Percentiles rank a stretch among this genome's conserved stretches.
These are phyloP conservation scores for Cystobasidium pallidum DNA, from an alignment of 1,284 basidiomycete species.

Conservation along the genomic window DNA sequence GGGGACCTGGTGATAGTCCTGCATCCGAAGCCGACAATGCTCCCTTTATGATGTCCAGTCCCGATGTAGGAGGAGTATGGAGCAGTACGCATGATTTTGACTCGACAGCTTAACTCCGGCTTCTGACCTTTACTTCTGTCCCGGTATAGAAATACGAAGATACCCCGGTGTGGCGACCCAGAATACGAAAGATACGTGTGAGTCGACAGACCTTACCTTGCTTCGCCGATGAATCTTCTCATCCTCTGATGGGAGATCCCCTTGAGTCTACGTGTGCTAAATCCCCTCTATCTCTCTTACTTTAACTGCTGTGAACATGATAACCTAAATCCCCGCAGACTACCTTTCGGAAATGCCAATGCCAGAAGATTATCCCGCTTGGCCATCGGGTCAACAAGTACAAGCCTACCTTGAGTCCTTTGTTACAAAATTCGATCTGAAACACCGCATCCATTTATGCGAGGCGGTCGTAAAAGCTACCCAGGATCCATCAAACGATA, in stretches of 20 bases:
- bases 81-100: slow-evolving; percentile 6
- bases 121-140: no score
- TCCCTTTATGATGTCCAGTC: neutral
- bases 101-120: no score
- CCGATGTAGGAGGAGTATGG: slow-evolving; percentile 44
- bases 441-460: slow-evolving; percentile 46
- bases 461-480: slow-evolving; percentile 45
- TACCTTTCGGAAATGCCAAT: slow-evolving; percentile 51
- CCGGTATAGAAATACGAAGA: slow-evolving; percentile 45
- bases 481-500: slow-evolving; percentile 8
- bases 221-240: neutral
- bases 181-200: slow-evolving; percentile 52
- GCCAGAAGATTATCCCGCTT: slow-evolving; percentile 51
- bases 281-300: no score
- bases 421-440: slow-evolving; percentile 27
- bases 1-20: neutral
- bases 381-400: slow-evolving; percentile 52
- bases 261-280: no score
- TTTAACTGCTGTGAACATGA: neutral
- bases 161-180: slow-evolving; percentile 53
- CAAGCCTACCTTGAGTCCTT: slow-evolving; percentile 48
- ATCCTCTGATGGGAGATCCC: no score
- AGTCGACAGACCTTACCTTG: neutral
- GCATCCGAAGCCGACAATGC: neutral
- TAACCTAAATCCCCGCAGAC: slow-evolving; percentile 35